Percentiles rank a stretch among this genome's conserved stretches.
phyloP scores from a whole-genome alignment of 805 yeast species.

The Candida vartiovaarae region DNA sequence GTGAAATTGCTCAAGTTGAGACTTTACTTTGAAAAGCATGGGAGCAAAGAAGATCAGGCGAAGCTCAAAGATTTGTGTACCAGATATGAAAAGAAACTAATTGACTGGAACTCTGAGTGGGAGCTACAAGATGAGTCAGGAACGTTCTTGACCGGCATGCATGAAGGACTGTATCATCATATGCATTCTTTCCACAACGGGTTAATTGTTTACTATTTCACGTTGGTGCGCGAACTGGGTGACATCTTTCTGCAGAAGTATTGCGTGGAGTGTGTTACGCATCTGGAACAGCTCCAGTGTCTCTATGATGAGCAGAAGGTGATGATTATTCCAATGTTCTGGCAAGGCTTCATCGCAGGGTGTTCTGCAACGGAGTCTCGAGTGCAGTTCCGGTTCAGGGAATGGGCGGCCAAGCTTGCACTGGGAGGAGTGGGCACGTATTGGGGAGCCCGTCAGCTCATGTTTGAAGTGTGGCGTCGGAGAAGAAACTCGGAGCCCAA shows the following conservation, averaged over 20 bases:
- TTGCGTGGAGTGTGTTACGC: constrained; percentile 54
- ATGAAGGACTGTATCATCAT: constrained; percentile 74
- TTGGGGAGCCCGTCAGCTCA: constrained; percentile 80
- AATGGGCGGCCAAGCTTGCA: constrained; percentile 51
- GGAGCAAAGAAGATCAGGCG: constrained; percentile 11
- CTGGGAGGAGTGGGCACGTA: constrained; percentile 65
- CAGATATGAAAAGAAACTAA: constrained; percentile 42
- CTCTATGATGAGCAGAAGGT: constrained; percentile 43
- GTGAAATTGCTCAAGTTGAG: constrained; percentile 60
- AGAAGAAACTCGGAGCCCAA: constrained; percentile 49
- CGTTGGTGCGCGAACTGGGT: constrained; percentile 50
- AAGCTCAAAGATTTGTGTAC: constrained; percentile 14
- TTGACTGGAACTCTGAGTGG: constrained; percentile 76
- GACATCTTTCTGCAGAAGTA: constrained; percentile 55
- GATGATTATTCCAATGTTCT: constrained; percentile 67
- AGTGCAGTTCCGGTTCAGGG: constrained; percentile 58
- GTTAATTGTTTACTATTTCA: constrained; percentile 60
- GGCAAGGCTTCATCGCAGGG: constrained; percentile 89
- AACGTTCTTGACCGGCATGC: constrained; percentile 28
- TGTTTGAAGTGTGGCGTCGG: constrained; percentile 81
- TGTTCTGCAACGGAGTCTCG: constrained; percentile 59
- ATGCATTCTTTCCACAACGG: constrained; percentile 73
- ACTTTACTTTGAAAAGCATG: constrained; percentile 31
- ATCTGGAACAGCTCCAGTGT: constrained; percentile 53
- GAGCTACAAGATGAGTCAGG: constrained; percentile 33